phyloP scores from a whole-genome alignment of 441 rosid genomes.

The Pelargonium cotyledonis region DNA sequence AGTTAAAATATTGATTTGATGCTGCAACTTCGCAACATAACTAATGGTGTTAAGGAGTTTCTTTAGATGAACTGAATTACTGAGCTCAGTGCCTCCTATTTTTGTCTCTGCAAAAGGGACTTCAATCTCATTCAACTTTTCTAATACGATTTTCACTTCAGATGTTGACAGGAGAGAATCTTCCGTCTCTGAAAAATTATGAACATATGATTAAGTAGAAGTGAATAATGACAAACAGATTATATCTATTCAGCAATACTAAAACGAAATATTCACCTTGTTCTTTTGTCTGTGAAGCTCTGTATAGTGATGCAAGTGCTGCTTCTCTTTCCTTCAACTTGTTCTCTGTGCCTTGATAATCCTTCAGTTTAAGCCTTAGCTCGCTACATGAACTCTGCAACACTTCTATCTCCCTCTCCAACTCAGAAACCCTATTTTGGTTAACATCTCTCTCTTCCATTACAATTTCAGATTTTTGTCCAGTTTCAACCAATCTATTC shows the following conservation, averaged over 20 bases:
- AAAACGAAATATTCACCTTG: slow-evolving; percentile 31
- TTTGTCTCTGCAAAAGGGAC: slow-evolving; percentile 36
- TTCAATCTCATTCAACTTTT: slow-evolving; percentile 50
- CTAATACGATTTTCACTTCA: slow-evolving; percentile 47
- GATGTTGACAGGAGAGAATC: slow-evolving; percentile 43
- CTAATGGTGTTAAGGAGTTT: slow-evolving; percentile 57
- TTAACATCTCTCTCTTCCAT: slow-evolving; percentile 48
- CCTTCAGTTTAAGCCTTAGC: slow-evolving; percentile 41
- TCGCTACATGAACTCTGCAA: slow-evolving; percentile 44
- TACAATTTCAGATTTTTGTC: slow-evolving; percentile 32
- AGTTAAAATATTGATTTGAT: slow-evolving; percentile 46
- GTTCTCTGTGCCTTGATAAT: slow-evolving; percentile 39
- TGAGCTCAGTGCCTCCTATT: slow-evolving; percentile 32
- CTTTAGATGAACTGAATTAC: slow-evolving; percentile 41
- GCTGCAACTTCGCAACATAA: slow-evolving; percentile 41
- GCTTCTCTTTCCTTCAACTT: slow-evolving; percentile 52
- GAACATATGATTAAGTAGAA: slow-evolving; percentile 12
- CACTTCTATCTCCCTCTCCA: slow-evolving; percentile 48
- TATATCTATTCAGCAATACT: slow-evolving; percentile 16
- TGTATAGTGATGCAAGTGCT: slow-evolving; percentile 38
- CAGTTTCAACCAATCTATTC: slow-evolving; percentile 41
- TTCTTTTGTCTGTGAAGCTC: slow-evolving; percentile 31
- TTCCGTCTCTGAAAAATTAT: slow-evolving; percentile 46
- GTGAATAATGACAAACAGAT: slow-evolving; percentile 18
- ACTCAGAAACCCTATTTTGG: slow-evolving; percentile 44